These are phyloP conservation scores for Candida rishiriensis DNA, from an alignment of 805 yeast species.

Conservation along the genomic window DNA sequence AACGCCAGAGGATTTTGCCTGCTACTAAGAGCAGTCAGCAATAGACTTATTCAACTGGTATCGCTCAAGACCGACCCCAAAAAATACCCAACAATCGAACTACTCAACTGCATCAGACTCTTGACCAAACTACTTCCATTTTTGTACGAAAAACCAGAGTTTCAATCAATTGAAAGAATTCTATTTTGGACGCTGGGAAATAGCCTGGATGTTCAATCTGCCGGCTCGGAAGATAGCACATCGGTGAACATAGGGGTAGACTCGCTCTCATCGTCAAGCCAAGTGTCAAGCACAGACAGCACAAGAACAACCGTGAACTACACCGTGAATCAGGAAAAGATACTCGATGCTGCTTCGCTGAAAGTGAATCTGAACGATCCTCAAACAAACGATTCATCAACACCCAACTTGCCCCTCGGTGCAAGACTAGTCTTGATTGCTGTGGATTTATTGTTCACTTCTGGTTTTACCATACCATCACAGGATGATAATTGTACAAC, in stretches of 20 bases:
- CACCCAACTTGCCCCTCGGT: constrained; percentile 30
- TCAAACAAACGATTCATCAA: constrained; percentile 9
- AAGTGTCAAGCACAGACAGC: constrained; percentile 18
- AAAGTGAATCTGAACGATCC: constrained; percentile 6
- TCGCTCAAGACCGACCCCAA: constrained; percentile 16
- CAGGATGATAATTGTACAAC: constrained; percentile 1
- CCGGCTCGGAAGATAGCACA: constrained; percentile 8
- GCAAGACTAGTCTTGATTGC: constrained; percentile 33
- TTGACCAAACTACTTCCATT: constrained; percentile 65
- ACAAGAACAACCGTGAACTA: constrained; percentile 13
- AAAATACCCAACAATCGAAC: constrained; percentile 28
- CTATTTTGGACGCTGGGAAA: constrained; percentile 41
- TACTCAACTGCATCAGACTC: constrained; percentile 60
- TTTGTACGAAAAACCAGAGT: constrained; percentile 49
- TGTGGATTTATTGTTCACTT: constrained; percentile 43
- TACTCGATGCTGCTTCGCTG: constrained; percentile 12
- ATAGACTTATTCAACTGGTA: constrained; percentile 28
- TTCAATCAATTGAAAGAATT: constrained; percentile 29
- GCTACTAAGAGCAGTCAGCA: constrained; percentile 40
- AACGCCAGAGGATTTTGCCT: constrained; percentile 55
- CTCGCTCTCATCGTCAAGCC: constrained; percentile 16
- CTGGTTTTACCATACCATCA: background rate
- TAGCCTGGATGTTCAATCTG: constrained; percentile 11
- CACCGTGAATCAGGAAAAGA: constrained; percentile 6
- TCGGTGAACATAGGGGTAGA: constrained; percentile 23